Base-by-base conservation (phyloP, 2,329 filamentous ascomycete species). In the Raffaelea deltoideospora region DNA sequence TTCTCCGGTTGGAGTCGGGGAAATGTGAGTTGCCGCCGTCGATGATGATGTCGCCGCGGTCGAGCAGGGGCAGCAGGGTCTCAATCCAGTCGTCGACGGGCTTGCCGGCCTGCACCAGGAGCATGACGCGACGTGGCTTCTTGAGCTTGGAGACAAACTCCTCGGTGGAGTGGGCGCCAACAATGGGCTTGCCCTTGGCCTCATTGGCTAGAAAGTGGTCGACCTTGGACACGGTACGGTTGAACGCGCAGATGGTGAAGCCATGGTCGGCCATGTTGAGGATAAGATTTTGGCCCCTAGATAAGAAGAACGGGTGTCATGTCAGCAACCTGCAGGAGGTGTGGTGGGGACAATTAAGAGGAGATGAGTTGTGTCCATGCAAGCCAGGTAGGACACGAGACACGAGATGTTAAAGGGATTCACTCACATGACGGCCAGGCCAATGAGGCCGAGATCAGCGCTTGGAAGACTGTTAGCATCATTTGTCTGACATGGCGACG, bases 1-100 rank as follows among this genome's bases (percentile, higher is more conserved):
- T 87, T 57, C 90, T 84, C 65, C 90, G 86, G 78, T 95, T 96
- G 67, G 84, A 88, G 69, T 96, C 90, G 57, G 90, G 90, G 77
- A 82, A 98, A 72, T 96, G 90, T 48, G 88, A 96, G 80, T 98
- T 96, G 54, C 86, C 90, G 60, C 90, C 90, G 57, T 98, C 90
- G 55, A 98, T 96, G 72, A 98, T 92, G 74, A 98, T 95, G 61
- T 98, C 90, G 49, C 85, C 87, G 54, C 73, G 58, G 59, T 86
- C 79, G 47, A 88, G 69, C 57, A 82, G 76, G 48, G 80, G 85
- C 44, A 96, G 72, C 48, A 98, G 79, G 51, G 79, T 78, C 74
- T 95, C 86, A 56, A 98, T 96, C 79, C 94, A 96, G 70, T 94
- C 84, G 61, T 98, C 90, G 50, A 98, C 90, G 46, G 90, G 80